Evolutionary conservation across 2,329 filamentous ascomycete species (phyloP), one percentile per base, ranked within the genome.

Genomic region (Fusarium denticulatum): DNA sequence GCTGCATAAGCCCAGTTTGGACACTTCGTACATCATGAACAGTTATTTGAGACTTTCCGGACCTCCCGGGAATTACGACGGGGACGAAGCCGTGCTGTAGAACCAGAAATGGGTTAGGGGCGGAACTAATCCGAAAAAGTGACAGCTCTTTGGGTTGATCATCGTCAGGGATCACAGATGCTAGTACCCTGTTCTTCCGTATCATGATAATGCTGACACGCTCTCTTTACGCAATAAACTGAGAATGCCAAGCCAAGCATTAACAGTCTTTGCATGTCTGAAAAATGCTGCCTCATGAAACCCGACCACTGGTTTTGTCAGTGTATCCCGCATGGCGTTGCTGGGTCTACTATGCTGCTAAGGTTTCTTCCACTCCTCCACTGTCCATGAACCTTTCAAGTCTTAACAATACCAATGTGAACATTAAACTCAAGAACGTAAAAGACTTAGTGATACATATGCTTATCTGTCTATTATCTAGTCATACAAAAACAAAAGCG

Each of bases 391-490:
- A 46, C 18, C 6, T 1, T 28, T 22, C 8, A 9, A 11, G 45
- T 22, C 14, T 47, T 15, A 5, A 30, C 3, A 22, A 47, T 30
- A 30, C 26, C 2, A 16, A 12, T 47, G 5, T 22, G 1, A 30
- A 11, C 0, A 47, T 22, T 20, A 11, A 20, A 15, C 9, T 49
- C 22, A 5, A n/a, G 10, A 32, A 49, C 22, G 15, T 18, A 18
- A 18, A n/a, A n/a, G 15, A n/a, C 0, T 7, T 3, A n/a, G 15
- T 32, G 7, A n/a, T 3, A n/a, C 1, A 18, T 13, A 2, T 4
- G n/a, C 11, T 32, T 32, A 13, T 42, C n/a, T 16, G 24, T 22
- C 14, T 16, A 11, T 7, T 4, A 18, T 49, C 11, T 7, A n/a
- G 15, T 13, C 30, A 32, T 18, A 32, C 11, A 49, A n/a, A 32